A percentile compares a stretch with the other conserved stretches of the same genome.
phyloP scores from a whole-genome alignment of 148 eudicot species.

The Arctostaphylos glauca region DNA sequence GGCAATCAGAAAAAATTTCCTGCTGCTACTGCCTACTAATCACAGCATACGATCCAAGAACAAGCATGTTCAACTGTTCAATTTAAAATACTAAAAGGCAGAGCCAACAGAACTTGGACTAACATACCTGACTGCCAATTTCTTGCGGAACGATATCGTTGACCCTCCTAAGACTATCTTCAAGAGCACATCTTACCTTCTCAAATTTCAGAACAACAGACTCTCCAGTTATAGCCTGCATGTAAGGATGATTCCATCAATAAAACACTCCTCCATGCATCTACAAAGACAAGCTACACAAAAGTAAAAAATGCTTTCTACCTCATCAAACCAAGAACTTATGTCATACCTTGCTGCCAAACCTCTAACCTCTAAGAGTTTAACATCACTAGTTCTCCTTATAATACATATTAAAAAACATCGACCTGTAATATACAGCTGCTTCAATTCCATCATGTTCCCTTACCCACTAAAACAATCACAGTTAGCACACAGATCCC shows the following conservation, averaged over 20 bases:
- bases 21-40: slow-evolving; percentile 1
- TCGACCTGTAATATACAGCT: neutral
- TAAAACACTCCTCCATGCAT: slow-evolving; percentile 4
- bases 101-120: slow-evolving; percentile 12
- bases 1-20: neutral
- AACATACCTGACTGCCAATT: slow-evolving; percentile 78
- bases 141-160: slow-evolving; percentile 88
- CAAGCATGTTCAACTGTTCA: slow-evolving; percentile 4
- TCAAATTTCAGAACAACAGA: slow-evolving; percentile 86
- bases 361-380: neutral
- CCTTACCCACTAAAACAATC: neutral
- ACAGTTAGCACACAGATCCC: neutral
- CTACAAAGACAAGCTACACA: neutral
- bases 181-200: slow-evolving; percentile 75
- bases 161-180: slow-evolving; percentile 76
- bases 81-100: neutral
- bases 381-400: neutral
- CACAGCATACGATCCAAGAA: neutral
- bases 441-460: neutral
- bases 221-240: slow-evolving; percentile 95
- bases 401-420: neutral
- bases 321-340: neutral
- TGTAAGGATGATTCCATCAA: slow-evolving; percentile 22
- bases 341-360: neutral
- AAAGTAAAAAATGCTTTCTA: neutral